phyloP scores from a whole-genome alignment of 352 stramenopile genomes.

The Phytophthora megakarya region DNA sequence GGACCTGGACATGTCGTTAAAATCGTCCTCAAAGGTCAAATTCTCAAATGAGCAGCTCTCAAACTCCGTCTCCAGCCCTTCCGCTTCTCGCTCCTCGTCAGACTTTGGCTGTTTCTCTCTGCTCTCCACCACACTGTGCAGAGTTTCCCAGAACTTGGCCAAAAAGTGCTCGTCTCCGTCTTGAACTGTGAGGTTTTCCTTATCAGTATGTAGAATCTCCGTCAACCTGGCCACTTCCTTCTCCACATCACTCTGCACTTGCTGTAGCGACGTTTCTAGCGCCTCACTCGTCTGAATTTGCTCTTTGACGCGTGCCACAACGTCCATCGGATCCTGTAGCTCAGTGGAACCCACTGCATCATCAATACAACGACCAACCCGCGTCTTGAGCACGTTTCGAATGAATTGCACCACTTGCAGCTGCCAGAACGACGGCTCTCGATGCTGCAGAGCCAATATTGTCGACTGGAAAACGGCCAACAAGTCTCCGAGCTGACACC shows the following conservation, averaged over 20 bases:
- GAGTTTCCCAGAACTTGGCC: conserved; percentile 27
- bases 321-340: conserved; percentile 6
- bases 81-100: conserved; percentile 10
- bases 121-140: conserved; percentile 2
- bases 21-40: conserved; percentile 51
- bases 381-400: conserved; percentile 24
- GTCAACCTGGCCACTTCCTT: conserved; percentile 6
- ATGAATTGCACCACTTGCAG: conserved; percentile 52
- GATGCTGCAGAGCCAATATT: conserved; percentile 31
- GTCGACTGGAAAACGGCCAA: conserved; percentile 40
- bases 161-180: conserved; percentile 19
- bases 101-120: conserved; percentile 7
- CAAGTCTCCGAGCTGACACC: conserved; percentile 34
- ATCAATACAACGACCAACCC: conserved; percentile 10
- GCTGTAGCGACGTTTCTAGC: conserved; percentile 18
- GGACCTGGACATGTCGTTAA: conserved; percentile 44
- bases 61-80: conserved; percentile 3
- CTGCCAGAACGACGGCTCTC: conserved; percentile 65
- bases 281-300: conserved; percentile 14
- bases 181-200: neutral
- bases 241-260: conserved; percentile 21
- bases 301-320: conserved; percentile 6
- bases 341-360: conserved; percentile 1
- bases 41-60: conserved; percentile 42
- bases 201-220: neutral